These are phyloP conservation scores for Cystobasidium sp. DNA, from an alignment of 1,284 basidiomycete species.

Conservation along the genomic window DNA sequence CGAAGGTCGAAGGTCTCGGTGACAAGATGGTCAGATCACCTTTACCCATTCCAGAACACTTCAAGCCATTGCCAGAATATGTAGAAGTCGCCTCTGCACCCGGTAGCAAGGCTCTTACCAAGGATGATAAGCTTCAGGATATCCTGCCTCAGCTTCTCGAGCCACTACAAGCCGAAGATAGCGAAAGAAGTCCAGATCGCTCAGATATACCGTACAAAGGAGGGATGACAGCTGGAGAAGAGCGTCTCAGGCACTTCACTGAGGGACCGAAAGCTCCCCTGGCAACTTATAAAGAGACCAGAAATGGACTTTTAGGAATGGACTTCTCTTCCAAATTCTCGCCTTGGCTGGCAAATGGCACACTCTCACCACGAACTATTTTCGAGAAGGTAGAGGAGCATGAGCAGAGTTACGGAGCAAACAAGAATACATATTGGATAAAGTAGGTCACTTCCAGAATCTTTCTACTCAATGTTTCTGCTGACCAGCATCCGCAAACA, in stretches of 20 bases:
- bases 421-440: slow-evolving; percentile 60
- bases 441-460: too few species aligned
- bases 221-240: slow-evolving; percentile 58
- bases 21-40: slow-evolving; percentile 54
- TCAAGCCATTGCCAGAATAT: slow-evolving; percentile 55
- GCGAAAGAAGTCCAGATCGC: slow-evolving; percentile 39
- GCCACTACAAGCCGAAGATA: slow-evolving; percentile 33
- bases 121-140: neutral
- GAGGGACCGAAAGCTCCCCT: slow-evolving; percentile 55
- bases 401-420: slow-evolving; percentile 56
- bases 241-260: slow-evolving; percentile 59
- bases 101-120: slow-evolving; percentile 9
- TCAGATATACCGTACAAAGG: slow-evolving; percentile 60
- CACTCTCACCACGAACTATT: slow-evolving; percentile 61
- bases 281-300: slow-evolving; percentile 62
- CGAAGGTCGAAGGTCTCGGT: slow-evolving; percentile 60
- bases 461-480: too few species aligned
- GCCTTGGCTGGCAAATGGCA: slow-evolving; percentile 62
- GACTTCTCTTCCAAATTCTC: slow-evolving; percentile 64
- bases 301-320: slow-evolving; percentile 63
- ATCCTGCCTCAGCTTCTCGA: slow-evolving; percentile 22
- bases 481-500: too few species aligned
- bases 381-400: slow-evolving; percentile 57
- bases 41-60: slow-evolving; percentile 43
- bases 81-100: slow-evolving; percentile 23